Evolutionary conservation across 2,329 filamentous ascomycete genomes (phyloP).

Genomic region (Beauveria caledonica): DNA sequence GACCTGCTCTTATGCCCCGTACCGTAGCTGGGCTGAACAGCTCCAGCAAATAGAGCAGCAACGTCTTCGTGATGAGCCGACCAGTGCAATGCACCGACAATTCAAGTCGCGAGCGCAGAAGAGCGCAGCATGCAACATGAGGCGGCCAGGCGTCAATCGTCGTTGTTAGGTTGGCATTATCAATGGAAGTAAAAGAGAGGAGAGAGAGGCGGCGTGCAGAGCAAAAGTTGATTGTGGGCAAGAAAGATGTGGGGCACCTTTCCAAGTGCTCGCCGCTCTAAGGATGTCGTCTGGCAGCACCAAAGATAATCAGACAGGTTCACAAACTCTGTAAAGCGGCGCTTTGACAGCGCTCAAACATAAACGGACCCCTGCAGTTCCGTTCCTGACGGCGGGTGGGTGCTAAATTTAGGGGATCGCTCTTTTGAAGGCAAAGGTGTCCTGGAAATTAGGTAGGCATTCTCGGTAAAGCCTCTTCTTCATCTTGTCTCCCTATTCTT

Average conservation of each 20-base stretch:
- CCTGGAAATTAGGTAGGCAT: constrained; percentile 8
- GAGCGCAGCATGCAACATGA: background rate
- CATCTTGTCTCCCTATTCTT: background rate
- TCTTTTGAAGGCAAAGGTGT: constrained; percentile 12
- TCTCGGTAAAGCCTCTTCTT: background rate
- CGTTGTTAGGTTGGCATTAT: too few relatives aligned
- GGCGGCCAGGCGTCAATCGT: background rate
- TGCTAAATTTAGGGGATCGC: constrained; percentile 10
- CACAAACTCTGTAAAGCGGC: background rate
- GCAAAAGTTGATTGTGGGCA: constrained; percentile 1
- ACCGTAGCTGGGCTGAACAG: background rate
- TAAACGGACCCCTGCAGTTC: background rate
- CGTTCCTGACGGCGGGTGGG: background rate
- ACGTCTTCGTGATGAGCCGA: background rate
- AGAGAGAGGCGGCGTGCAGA: background rate
- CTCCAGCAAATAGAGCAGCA: background rate
- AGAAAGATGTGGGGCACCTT: background rate
- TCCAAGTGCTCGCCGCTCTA: background rate
- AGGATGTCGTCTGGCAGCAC: background rate
- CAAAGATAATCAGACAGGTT: background rate
- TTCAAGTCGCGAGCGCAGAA: background rate
- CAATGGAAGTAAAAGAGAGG: background rate
- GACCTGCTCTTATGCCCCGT: constrained; percentile 2
- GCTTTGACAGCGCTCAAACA: too few relatives aligned
- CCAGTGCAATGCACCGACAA: background rate